Evolutionary conservation across 805 yeast genomes (phyloP), one percentile per base, ranked within the genome.

Genomic region (Kodamaea leandrae): DNA sequence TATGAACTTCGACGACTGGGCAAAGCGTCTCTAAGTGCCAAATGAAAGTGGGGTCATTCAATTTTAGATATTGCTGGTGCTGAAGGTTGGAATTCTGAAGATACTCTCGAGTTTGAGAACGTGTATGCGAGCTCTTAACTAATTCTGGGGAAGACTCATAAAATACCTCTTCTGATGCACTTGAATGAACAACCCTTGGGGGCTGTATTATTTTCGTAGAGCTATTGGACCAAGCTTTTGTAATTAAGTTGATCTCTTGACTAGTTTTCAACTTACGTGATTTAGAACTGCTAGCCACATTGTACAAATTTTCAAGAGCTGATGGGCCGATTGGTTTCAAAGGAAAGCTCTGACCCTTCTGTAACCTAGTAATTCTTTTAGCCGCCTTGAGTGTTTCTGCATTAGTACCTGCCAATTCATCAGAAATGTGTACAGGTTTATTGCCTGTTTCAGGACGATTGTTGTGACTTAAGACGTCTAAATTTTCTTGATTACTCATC

Each of bases 91-190:
- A 14, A 9, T 15, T 25, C n/a, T 6, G 9, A 12, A 14, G 4
- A 10, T 25, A 14, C n/a, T 25, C 28, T 25, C 28, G 28, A 14
- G 6, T 21, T 21, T 21, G 9, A 7, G 24, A 21, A 21, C 24
- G 24, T 21, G 24, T 21, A n/a, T n/a, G n/a, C n/a, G n/a, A n/a
- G n/a, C 4, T 12, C 4, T 28, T 5, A 6, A 13, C 18, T 9
- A 49, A 15, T 4, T 39, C 49, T 7, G 55, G 50, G 4, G 53
- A 48, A n/a, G 57, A 38, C 35, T 51, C 57, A 24, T 49, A 53
- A 30, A 44, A 53, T 2, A 43, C 42, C n/a, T 50, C 46, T 17
- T 42, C 39, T 8, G 42, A 23, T 6, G 38, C 18, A 14, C 10
- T 24, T 8, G 39, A 26, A 14, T 17, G 6, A n/a, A n/a, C n/a